Base-by-base conservation (phyloP, 2,329 filamentous ascomycete species). In the Alternaria rosae region DNA sequence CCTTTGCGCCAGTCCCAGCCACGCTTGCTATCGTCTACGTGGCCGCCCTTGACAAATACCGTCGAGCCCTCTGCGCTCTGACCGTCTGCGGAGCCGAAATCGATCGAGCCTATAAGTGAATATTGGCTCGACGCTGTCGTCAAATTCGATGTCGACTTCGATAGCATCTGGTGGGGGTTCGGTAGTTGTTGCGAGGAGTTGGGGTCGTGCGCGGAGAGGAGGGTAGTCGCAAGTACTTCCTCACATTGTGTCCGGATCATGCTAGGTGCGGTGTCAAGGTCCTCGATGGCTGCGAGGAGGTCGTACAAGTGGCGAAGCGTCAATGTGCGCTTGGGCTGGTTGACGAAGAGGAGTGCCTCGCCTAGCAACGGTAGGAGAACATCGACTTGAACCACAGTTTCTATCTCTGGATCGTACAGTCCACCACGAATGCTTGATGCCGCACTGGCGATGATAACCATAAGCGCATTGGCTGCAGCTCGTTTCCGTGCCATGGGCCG, bases 371-470 rank as follows among this genome's bases (percentile, higher is more conserved):
- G 89, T 9, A 97, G 84, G 21, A 98, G 81, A 54, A 94, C 94
- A 71, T 98, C 94, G 65, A 96, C 92, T 70, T 92, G 92, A 17
- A 97, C 91, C 7, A 97, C 92, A 0, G 92, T 89, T 73, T 94
- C 91, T 12, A 92, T 87, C 17, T 88, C 86, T 23, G 89, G 88
- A 74, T 98, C 94, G 76, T 93, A 97, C 3, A 97, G 84, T 1
- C 94, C 94, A 57, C 94, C 94, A 59, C 92, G 91, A 70, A 98
- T 97, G 75, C 92, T 94, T 78, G 97, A 93, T 59, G 92, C 91
- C 3, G 94, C 91, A 75, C 92, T 95, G 56, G 90, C 88, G 70
- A 97, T 91, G 61, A 97, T 90, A n/a, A 92, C 91, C 44, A 92
- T 85, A 52, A 98, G 83, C 2, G 92, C 90, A 44, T 87, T 85